phyloP scores from a whole-genome alignment of 305 asterid species.

The Fraxinus dipetala region DNA sequence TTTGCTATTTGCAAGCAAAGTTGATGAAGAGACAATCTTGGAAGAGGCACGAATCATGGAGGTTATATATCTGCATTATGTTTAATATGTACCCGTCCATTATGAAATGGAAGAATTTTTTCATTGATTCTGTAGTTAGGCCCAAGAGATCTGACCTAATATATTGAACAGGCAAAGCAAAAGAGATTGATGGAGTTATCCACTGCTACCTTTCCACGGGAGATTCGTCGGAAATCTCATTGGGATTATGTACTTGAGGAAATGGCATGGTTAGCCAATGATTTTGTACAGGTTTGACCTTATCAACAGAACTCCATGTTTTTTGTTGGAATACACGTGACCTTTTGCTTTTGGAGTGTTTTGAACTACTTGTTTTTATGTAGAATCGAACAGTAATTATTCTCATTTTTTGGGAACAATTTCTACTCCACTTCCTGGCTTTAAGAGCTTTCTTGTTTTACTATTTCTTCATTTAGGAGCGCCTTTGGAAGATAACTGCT shows the following conservation, averaged over 20 bases:
- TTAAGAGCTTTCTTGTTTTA: conserved; percentile 21
- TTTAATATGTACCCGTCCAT: conserved; percentile 18
- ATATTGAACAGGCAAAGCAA: conserved; percentile 74
- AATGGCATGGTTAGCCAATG: conserved; percentile 98
- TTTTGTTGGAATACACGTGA: conserved; percentile 16
- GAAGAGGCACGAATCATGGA: conserved; percentile 86
- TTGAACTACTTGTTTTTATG: neutral
- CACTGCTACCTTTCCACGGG: conserved; percentile 33
- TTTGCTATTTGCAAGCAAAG: conserved; percentile 34
- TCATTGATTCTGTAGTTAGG: conserved; percentile 22
- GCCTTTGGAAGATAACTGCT: conserved; percentile 81
- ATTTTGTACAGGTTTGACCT: conserved; percentile 84
- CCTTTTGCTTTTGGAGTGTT: conserved; percentile 16
- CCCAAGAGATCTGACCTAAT: conserved; percentile 39
- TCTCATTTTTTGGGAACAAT: conserved; percentile 7
- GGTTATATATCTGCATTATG: conserved; percentile 44
- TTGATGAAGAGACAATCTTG: conserved; percentile 79
- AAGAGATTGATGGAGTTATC: conserved; percentile 71
- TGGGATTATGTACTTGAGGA: conserved; percentile 96
- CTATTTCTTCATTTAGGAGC: conserved; percentile 60
- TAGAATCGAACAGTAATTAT: neutral
- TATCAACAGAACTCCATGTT: neutral
- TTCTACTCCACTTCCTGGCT: conserved; percentile 1
- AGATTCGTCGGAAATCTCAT: conserved; percentile 53
- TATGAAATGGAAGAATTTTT: conserved; percentile 22